A percentile compares a stretch with the other conserved stretches of the same genome.
Evolutionary conservation across 805 yeast species (phyloP).

Genomic region (Wickerhamiella spandovensis): DNA sequence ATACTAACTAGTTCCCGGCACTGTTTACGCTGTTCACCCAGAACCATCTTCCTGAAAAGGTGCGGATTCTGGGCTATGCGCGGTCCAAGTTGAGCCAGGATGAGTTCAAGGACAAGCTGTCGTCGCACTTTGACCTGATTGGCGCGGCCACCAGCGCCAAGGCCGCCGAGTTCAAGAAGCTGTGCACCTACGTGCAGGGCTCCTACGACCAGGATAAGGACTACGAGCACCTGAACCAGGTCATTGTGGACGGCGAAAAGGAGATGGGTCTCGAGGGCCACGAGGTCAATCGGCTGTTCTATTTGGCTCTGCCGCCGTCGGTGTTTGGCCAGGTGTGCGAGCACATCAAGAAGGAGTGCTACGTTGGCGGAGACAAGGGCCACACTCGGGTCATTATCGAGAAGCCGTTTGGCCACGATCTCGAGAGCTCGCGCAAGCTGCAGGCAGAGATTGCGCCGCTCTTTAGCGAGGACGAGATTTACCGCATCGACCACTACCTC

Average conservation of each 20-base stretch:
- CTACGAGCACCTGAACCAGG: conserved; percentile 41
- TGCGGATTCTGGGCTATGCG: conserved; percentile 83
- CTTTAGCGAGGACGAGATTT: conserved; percentile 81
- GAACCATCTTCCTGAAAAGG: conserved; percentile 57
- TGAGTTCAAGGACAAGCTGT: conserved; percentile 56
- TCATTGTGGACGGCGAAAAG: conserved; percentile 49
- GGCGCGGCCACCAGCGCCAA: conserved; percentile 30
- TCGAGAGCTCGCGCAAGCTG: conserved; percentile 61
- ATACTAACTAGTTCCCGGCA: conserved; percentile 25
- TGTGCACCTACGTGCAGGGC: conserved; percentile 61
- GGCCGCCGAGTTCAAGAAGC: conserved; percentile 47
- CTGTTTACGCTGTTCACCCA: conserved; percentile 39
- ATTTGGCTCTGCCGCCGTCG: conserved; percentile 90
- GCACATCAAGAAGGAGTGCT: conserved; percentile 54
- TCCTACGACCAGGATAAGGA: conserved; percentile 72
- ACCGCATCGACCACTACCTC: conserved; percentile 91
- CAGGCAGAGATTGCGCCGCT: conserved; percentile 71
- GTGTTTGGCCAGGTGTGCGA: conserved; percentile 71
- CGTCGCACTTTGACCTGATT: conserved; percentile 44
- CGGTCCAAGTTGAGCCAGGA: conserved; percentile 59
- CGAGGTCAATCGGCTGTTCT: conserved; percentile 67
- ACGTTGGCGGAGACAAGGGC: conserved; percentile 46
- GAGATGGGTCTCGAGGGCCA: conserved; percentile 14
- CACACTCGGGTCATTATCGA: conserved; percentile 76
- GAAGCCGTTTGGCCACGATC: conserved; percentile 94